phyloP scores from a whole-genome alignment of 148 eudicot genomes.

The Vaccinium corymbosum region DNA sequence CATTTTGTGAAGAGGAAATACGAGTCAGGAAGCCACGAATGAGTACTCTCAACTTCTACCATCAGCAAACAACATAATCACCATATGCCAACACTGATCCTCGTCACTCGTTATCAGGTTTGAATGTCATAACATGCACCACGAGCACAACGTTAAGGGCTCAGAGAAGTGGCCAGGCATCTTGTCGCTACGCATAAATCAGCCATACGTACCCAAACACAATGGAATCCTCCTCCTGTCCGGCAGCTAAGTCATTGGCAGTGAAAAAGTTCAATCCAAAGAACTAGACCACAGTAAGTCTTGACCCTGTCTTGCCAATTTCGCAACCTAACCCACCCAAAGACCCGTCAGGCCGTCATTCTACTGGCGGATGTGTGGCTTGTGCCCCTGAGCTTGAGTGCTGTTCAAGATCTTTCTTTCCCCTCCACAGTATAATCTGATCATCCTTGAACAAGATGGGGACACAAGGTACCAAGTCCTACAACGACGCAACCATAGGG shows the following conservation, averaged over 20 bases:
- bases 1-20: background rate
- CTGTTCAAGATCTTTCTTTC: constrained; percentile 37
- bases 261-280: background rate
- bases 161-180: too few species aligned
- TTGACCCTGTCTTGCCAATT: constrained; percentile 1
- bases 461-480: constrained; percentile 93
- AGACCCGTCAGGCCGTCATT: background rate
- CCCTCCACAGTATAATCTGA: constrained; percentile 89
- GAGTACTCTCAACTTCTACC: background rate
- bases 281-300: background rate
- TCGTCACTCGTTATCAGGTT: background rate
- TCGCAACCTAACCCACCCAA: constrained; percentile 2
- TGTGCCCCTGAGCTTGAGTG: constrained; percentile 22
- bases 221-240: background rate
- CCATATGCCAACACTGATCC: background rate
- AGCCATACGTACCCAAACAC: background rate
- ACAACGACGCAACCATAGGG: constrained; percentile 12
- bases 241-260: background rate
- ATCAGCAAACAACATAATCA: background rate
- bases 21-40: background rate
- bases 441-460: constrained; percentile 92
- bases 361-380: constrained; percentile 1
- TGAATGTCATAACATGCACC: background rate
- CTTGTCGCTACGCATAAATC: background rate
- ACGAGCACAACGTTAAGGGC: background rate